Evolutionary conservation across 495 filamentous ascomycete species (phyloP), one percentile per base, ranked within the genome.

Genomic region (Penicillium angulare): DNA sequence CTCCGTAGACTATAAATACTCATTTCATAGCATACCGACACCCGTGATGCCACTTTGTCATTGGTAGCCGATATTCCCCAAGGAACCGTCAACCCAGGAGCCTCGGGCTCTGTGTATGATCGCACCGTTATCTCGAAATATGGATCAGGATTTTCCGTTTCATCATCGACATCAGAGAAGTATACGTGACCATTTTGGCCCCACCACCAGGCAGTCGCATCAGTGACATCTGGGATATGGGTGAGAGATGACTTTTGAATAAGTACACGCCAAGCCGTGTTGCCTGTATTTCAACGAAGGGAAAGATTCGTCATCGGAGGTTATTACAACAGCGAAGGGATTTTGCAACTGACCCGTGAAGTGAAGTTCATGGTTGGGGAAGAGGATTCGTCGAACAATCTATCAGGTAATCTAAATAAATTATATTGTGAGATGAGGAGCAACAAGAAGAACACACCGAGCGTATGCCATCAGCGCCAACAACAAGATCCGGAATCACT

Each of bases 381-480:
- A 73, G 0, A 67, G 29, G 18, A 33, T 2, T 41, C 36, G 39
- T 27, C 46, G 49, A 23, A 57, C 50, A 23, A 36, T 35, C 32
- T 49, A 18, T 16, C 5, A 24, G n/a, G 13, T 13, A 7, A 22
- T 8, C 17, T 22, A 0, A 12, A 34, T 46, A 29, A 18, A 2
- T 16, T 16, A 15, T 3, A 3, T 12, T 0, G 3, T 9, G 17
- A 16, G 10, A 15, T 18, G n/a, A 32, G n/a, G 5, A 18, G 15
- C 6, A 12, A 29, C 0, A 5, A 15, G 21, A 8, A 10, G 31
- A 26, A 57, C 71, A 21, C 43, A 80, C 76, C 3, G 77, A 80
- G 51, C 74, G 66, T 43, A 80, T 76, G 10, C 77, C 77, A 58
- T 80, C 78, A 16, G 70, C 78, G 5, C 75, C 77, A n/a, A 79